Evolutionary conservation across 495 filamentous ascomycete species (phyloP), one percentile per base, ranked within the genome.

Genomic region (Letharia lupina): DNA sequence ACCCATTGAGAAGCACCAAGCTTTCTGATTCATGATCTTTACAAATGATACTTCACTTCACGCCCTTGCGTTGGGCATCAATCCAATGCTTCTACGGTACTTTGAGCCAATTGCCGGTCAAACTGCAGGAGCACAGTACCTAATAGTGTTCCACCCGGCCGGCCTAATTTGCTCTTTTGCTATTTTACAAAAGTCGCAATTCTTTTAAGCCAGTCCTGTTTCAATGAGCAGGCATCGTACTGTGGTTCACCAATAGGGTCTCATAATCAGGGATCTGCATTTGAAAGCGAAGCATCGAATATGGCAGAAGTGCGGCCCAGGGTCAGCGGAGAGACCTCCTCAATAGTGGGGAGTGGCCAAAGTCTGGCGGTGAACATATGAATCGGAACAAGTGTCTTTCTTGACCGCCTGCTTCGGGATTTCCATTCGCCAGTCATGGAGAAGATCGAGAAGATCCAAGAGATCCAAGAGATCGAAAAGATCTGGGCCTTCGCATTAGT

Each of bases 211-310:
- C 31, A 57, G 15, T 20, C 4, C 0, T 57, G 33, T 10, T 57
- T 15, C 39, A 33, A 28, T 28, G 23, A 20, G 54, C 54, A 37
- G 33, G 33, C 42, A 40, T 65, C 33, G 28, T 60, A 10, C 37
- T 15, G 20, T 50, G 63, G 20, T 48, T 60, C 63, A 60, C 63
- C 63, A 65, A 65, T 65, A 45, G 41, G 10, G 18, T 44, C 18
- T 45, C 56, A 23, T 28, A 23, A 58, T 39, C 63, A 65, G 48
- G 63, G 63, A 60, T 65, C 56, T 50, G 11, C 56, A n/a, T 37
- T 60, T 16, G 3, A 42, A 60, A 37, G 33, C n/a, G 31, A 41
- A 40, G 12, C 52, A 39, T 28, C 23, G 23, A 28, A 28, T 28
- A 28, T 65, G 60, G 54, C 63, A 54, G 56, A 44, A 37, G 37